Conservation (phyloP, 164 flowering plant species). For the Vitis amurensis region DNA sequence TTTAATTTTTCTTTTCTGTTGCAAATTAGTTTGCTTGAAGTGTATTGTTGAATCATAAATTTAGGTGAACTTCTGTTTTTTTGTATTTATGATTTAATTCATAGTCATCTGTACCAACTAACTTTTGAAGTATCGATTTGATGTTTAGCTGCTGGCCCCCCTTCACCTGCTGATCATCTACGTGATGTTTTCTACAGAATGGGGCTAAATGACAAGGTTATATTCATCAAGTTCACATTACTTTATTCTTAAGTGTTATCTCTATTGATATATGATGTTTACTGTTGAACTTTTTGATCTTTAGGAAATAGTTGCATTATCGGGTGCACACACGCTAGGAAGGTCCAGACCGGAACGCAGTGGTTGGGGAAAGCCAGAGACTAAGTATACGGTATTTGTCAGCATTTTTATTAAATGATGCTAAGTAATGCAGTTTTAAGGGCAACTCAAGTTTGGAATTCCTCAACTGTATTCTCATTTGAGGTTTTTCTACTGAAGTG, state of each 20-base stretch:
- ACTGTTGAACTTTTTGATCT: conserved; percentile 6
- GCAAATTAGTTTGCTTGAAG: too few relatives aligned
- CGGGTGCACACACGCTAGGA: conserved; percentile 98
- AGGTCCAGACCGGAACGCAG: conserved; percentile 98
- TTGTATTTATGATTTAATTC: too few relatives aligned
- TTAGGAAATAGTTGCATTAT: conserved; percentile 96
- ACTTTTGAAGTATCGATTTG: conserved; percentile 5
- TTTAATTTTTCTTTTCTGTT: too few relatives aligned
- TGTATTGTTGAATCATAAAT: too few relatives aligned
- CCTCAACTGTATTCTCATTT: neutral
- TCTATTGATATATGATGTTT: neutral
- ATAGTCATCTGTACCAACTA: neutral
- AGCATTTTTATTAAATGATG: neutral
- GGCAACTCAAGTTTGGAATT: neutral
- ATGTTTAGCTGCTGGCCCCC: conserved; percentile 87
- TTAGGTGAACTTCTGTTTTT: too few relatives aligned
- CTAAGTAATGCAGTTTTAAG: neutral
- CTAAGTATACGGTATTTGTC: conserved; percentile 82
- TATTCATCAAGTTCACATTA: neutral
- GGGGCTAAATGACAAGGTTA: conserved; percentile 94
- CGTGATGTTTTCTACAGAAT: conserved; percentile 93
- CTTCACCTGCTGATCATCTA: conserved; percentile 89
- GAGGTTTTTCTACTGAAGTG: neutral
- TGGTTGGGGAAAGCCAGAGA: conserved; percentile 98
- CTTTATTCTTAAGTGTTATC: neutral